phyloP scores from a whole-genome alignment of 1,284 basidiomycete genomes.

The Xerocomus nothofagi region DNA sequence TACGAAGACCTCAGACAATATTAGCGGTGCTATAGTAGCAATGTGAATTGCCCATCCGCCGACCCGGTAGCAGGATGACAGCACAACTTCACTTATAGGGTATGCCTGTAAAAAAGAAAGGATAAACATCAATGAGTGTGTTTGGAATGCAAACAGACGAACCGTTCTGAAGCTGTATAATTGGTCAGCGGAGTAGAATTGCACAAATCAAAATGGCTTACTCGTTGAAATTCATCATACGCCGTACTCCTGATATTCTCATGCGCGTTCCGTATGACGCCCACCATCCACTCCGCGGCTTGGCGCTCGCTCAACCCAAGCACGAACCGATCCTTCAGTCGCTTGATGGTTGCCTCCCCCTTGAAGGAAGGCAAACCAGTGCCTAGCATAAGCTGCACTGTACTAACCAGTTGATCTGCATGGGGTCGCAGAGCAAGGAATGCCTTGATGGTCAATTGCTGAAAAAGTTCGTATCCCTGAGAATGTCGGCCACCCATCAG shows the following conservation, averaged over 20 bases:
- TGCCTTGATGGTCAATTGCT: slow-evolving; percentile 92
- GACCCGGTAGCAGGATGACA: neutral
- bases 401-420: slow-evolving; percentile 85
- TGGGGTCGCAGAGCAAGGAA: slow-evolving; percentile 94
- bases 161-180: slow-evolving; percentile 54
- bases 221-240: slow-evolving; percentile 91
- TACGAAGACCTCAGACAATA: neutral
- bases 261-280: slow-evolving; percentile 87
- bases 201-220: slow-evolving; percentile 37
- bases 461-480: slow-evolving; percentile 93
- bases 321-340: slow-evolving; percentile 87
- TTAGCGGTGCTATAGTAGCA: neutral
- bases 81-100: slow-evolving; percentile 46
- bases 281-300: slow-evolving; percentile 92
- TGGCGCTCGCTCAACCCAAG: slow-evolving; percentile 83
- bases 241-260: slow-evolving; percentile 91
- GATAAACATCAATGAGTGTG: slow-evolving; percentile 5
- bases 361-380: slow-evolving; percentile 97
- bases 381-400: slow-evolving; percentile 92
- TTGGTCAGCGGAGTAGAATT: slow-evolving; percentile 15
- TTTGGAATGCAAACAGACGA: slow-evolving; percentile 13
- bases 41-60: neutral
- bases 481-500: slow-evolving; percentile 95
- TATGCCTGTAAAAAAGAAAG: slow-evolving; percentile 40
- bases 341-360: slow-evolving; percentile 87